Evolutionary conservation across 495 filamentous ascomycete genomes (phyloP), one percentile per base, ranked within the genome.

Genomic region (Podospora australis): DNA sequence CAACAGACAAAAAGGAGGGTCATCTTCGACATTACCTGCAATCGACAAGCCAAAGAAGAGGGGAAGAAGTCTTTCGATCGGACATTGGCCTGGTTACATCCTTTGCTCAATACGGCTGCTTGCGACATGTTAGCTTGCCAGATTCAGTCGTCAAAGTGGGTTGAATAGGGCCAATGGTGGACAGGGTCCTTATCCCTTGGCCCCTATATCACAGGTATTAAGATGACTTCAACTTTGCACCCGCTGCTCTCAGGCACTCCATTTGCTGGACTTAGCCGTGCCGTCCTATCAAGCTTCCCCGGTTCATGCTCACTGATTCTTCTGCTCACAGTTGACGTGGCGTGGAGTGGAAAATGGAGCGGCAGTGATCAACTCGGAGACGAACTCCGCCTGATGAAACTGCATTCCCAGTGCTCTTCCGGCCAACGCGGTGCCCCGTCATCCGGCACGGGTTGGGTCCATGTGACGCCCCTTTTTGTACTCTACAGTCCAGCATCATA

Each of bases 191-290:
- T 43, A 43, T 43, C 22, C 40, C 40, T 43, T 43, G 22, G 40
- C 7, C 19, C 40, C 40, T 29, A 43, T 43, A 43, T 43, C 22
- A 43, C 22, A 43, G 40, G 7, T 43, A 43, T 29, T 43, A 43
- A 43, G 20, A 16, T 6, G 22, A 26, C 40, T n/a, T 40, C 38
- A 26, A 43, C n/a, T 43, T 23, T 16, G 40, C 19, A 42, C 22
- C 39, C 39, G 21, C 39, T 23, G 25, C 22, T 25, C 10, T 43
- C 23, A 36, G 13, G 3, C 23, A 14, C 22, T 23, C 40, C 22
- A 43, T 43, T 43, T 43, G 40, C 40, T 43, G 40, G 40, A 43
- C 40, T 43, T 43, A 43, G 23, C 40, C 40, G 40, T 43, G 40
- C 40, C 40, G 40, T 16, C 40, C 40, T 43, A 14, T 43, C 40